Conservation (phyloP, 768 basidiomycete genomes). For the Suillus alpinus region DNA sequence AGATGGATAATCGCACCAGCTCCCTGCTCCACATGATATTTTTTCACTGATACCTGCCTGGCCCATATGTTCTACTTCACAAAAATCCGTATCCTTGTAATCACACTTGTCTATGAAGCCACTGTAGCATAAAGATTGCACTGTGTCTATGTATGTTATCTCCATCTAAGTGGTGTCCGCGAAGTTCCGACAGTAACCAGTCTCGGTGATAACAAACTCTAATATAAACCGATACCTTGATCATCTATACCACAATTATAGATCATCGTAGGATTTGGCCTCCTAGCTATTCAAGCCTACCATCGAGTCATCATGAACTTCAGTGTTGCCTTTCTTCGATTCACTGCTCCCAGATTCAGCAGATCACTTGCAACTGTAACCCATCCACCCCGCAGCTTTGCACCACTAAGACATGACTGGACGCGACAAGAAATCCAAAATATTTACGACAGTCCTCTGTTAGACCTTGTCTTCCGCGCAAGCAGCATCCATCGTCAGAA, state of each 20-base stretch:
- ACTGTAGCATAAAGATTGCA: neutral
- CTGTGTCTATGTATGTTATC: too few species aligned
- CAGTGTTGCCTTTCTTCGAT: slow-evolving; percentile 5
- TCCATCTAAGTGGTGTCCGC: neutral
- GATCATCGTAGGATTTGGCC: neutral
- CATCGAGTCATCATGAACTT: neutral
- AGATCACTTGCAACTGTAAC: slow-evolving; percentile 63
- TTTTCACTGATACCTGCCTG: neutral
- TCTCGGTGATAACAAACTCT: neutral
- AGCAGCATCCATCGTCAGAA: slow-evolving; percentile 80
- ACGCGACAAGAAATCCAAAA: slow-evolving; percentile 74
- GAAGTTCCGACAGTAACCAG: neutral
- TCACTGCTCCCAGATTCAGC: slow-evolving; percentile 22
- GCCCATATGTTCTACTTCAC: neutral
- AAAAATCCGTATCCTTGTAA: neutral
- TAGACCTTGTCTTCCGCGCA: slow-evolving; percentile 87
- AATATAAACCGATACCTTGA: neutral
- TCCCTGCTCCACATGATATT: neutral
- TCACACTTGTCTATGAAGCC: neutral
- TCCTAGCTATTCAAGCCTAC: neutral
- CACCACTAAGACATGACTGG: slow-evolving; percentile 63
- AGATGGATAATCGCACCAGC: neutral
- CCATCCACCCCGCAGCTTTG: slow-evolving; percentile 10
- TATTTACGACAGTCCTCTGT: slow-evolving; percentile 82
- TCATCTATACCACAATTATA: neutral